Conservation (phyloP, 1,284 basidiomycete species). For the Grifola frondosa region DNA sequence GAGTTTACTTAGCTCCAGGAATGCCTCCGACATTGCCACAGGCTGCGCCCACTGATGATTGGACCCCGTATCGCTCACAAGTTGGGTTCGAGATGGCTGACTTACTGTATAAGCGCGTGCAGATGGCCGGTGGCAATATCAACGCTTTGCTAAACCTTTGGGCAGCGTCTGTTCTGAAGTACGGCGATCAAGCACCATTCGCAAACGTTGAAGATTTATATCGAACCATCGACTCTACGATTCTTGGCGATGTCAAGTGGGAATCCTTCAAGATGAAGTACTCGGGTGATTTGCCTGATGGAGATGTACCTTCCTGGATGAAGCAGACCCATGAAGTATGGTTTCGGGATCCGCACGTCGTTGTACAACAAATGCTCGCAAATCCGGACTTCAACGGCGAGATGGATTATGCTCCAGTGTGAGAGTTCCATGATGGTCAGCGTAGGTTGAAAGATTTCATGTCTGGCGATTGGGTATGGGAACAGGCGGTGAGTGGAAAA, state of each 20-base stretch:
- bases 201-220: background rate
- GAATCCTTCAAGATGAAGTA: slow-evolving; percentile 18
- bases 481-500: slow-evolving; percentile 24
- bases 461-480: slow-evolving; percentile 18
- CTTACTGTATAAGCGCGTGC: slow-evolving; percentile 7
- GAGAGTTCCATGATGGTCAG: slow-evolving; percentile 2
- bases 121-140: slow-evolving; percentile 8
- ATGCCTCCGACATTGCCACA: slow-evolving; percentile 14
- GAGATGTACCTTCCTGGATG: slow-evolving; percentile 21
- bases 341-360: slow-evolving; percentile 15
- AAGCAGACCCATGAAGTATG: slow-evolving; percentile 16
- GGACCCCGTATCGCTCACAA: slow-evolving; percentile 1
- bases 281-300: slow-evolving; percentile 4
- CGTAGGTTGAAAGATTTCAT: slow-evolving; percentile 13
- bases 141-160: slow-evolving; percentile 11
- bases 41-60: slow-evolving; percentile 7
- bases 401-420: slow-evolving; percentile 6
- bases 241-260: slow-evolving; percentile 25
- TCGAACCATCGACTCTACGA: slow-evolving; percentile 17
- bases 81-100: slow-evolving; percentile 15
- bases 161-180: background rate
- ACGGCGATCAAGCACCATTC: background rate
- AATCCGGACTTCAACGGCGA: slow-evolving; percentile 8
- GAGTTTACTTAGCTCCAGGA: slow-evolving; percentile 15
- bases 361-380: slow-evolving; percentile 21